Base-by-base conservation (phyloP, 164 flowering plant genomes). In the Stephania yunnanensis region DNA sequence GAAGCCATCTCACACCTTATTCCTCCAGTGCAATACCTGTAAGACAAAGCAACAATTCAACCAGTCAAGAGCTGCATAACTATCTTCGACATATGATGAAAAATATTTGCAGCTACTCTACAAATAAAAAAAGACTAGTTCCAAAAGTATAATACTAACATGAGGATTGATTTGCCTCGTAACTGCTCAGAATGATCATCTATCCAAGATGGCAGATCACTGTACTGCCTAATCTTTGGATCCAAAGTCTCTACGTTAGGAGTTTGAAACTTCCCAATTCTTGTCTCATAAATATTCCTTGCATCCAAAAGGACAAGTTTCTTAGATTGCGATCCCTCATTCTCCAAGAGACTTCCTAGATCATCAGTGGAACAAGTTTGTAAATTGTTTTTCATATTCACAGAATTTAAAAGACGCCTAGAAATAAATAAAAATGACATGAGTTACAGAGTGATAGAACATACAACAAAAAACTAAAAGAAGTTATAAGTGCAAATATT, bases 1-100 rank as follows among this genome's bases (percentile, higher is more conserved):
- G 99, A 95, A 73, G 99, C 98, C 97, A 92, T 95, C 85, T 95
- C 99, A 83, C 99, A 95, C 77, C 99, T 85, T 82, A 95, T 95
- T 78, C 99, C 99, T 50, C 99, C 99, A 73, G 99, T 95, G 75
- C 99, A 95, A 71, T 95, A 95, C 99, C 99, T 95, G 78, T 72
- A 79, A 46, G 8, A 78, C 25, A 72, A 20, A 78, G 78, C n/a
- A 71, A 10, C 68, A 55, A 46, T n/a, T 0, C 19, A 8, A 10
- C 45, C 44, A 68, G 63, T 55, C 19, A 55, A 13, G 17, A 55
- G 17, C 1, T 4, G 63, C 19, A 55, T 10, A 36, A 36, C 42
- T 36, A 36, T 36, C 42, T 36, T 36, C 42, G 42, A 36, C 42
- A 36, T 36, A 36, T 36, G 42, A 36, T 36, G 42, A 36, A 36